Percentiles rank a stretch among this genome's conserved stretches.
phyloP scores from a whole-genome alignment of 1,139 yeast species.

The Geotrichum fermentans region DNA sequence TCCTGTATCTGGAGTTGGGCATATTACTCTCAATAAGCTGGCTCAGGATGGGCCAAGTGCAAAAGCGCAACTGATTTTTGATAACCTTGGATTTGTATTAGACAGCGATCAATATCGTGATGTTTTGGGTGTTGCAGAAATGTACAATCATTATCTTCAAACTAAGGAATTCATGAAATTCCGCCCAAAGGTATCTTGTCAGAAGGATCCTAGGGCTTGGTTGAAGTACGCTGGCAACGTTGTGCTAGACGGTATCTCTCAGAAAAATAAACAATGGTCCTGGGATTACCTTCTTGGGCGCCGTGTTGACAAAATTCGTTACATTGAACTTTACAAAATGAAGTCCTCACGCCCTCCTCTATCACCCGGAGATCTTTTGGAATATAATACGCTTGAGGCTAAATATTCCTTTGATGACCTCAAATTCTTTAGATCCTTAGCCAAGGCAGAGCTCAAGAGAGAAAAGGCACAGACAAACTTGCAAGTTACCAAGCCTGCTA shows the following conservation, averaged over 20 bases:
- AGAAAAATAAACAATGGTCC: slow-evolving; percentile 73
- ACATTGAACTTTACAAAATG: slow-evolving; percentile 65
- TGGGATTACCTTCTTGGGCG: slow-evolving; percentile 77
- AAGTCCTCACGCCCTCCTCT: slow-evolving; percentile 29
- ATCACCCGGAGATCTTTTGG: slow-evolving; percentile 38
- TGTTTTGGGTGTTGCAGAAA: slow-evolving; percentile 73
- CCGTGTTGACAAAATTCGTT: slow-evolving; percentile 63
- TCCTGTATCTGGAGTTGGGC: slow-evolving; percentile 89
- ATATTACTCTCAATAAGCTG: slow-evolving; percentile 76
- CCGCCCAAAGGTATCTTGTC: slow-evolving; percentile 58
- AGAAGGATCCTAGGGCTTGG: slow-evolving; percentile 76
- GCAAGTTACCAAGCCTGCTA: slow-evolving; percentile 24
- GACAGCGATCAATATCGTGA: slow-evolving; percentile 83
- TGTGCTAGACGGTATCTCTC: slow-evolving; percentile 73
- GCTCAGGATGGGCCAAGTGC: slow-evolving; percentile 59
- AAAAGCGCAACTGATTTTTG: slow-evolving; percentile 69
- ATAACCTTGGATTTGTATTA: slow-evolving; percentile 80
- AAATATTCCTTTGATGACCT: slow-evolving; percentile 70
- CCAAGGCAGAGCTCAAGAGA: slow-evolving; percentile 59
- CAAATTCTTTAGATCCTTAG: slow-evolving; percentile 75
- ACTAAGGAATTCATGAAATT: slow-evolving; percentile 68
- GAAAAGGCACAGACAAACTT: slow-evolving; percentile 39
- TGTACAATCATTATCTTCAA: slow-evolving; percentile 69
- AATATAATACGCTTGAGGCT: slow-evolving; percentile 53
- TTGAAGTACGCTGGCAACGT: slow-evolving; percentile 70